Percentiles rank a stretch among this genome's conserved stretches.
Conservation (phyloP, 1,284 basidiomycete genomes). For the Xerocomus tenax region DNA sequence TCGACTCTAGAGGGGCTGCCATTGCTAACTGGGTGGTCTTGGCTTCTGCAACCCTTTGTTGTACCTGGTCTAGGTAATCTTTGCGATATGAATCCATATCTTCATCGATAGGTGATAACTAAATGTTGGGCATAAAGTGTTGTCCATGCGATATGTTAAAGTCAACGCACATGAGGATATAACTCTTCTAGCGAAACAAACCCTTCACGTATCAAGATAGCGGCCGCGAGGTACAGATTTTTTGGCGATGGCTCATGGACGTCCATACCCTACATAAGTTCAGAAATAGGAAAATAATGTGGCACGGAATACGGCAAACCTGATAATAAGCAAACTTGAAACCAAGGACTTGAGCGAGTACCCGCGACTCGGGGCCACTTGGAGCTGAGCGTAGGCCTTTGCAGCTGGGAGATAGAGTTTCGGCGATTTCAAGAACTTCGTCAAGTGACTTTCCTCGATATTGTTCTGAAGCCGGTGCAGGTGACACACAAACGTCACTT, state of each 20-base stretch:
- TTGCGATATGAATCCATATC: conserved; percentile 64
- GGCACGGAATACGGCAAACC: conserved; percentile 35
- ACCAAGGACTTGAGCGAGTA: conserved; percentile 86
- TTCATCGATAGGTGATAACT: conserved; percentile 71
- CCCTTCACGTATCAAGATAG: conserved; percentile 81
- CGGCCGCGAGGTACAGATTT: conserved; percentile 74
- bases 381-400: conserved; percentile 16
- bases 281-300: conserved; percentile 8
- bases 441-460: conserved; percentile 58
- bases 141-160: neutral
- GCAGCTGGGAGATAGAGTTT: conserved; percentile 22
- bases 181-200: conserved; percentile 81
- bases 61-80: conserved; percentile 61
- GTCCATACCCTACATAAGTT: conserved; percentile 42
- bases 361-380: conserved; percentile 39
- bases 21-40: conserved; percentile 78
- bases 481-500: conserved; percentile 32
- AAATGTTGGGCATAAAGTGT: conserved; percentile 8
- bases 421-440: conserved; percentile 52
- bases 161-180: conserved; percentile 68
- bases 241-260: conserved; percentile 56
- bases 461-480: conserved; percentile 33
- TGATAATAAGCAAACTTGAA: conserved; percentile 93
- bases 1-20: conserved; percentile 79
- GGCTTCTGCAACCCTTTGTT: conserved; percentile 56